Conservation (phyloP, 805 yeast species). For the Pichia phayaonensis region DNA sequence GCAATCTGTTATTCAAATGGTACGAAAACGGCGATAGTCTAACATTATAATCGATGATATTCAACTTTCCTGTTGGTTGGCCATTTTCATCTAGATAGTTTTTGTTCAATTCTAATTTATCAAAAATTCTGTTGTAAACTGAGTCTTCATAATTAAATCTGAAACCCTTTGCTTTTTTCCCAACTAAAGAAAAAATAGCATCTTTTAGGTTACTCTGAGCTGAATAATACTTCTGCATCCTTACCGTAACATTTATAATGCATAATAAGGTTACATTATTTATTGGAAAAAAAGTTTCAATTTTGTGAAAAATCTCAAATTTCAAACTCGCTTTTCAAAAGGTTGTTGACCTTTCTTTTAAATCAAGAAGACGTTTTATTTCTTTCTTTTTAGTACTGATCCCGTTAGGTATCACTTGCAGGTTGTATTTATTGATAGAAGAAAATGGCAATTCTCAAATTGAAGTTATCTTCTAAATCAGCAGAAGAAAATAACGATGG, state of each 20-base stretch:
- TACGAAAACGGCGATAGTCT: slow-evolving; percentile 56
- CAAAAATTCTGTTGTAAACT: slow-evolving; percentile 31
- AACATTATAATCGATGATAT: slow-evolving; percentile 53
- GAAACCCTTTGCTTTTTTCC: slow-evolving; percentile 6
- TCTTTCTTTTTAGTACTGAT: too few relatives aligned
- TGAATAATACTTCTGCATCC: slow-evolving; percentile 12
- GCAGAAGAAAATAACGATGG: slow-evolving; percentile 13
- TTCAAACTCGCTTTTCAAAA: neutral
- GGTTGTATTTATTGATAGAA: too few relatives aligned
- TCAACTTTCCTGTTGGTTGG: slow-evolving; percentile 30
- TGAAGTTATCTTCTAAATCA: slow-evolving; percentile 2
- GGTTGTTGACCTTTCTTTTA: neutral
- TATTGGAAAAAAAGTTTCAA: neutral
- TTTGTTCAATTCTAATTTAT: slow-evolving; percentile 36
- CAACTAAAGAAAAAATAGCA: slow-evolving; percentile 1
- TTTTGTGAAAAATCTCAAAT: neutral
- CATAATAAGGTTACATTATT: neutral
- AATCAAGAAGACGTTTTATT: too few relatives aligned
- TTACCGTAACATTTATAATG: neutral
- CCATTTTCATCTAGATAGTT: slow-evolving; percentile 21
- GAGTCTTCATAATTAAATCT: slow-evolving; percentile 12
- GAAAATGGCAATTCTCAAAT: slow-evolving; percentile 7
- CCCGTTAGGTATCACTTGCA: neutral
- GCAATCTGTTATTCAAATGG: slow-evolving; percentile 48
- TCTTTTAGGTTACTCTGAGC: slow-evolving; percentile 4